phyloP scores from a whole-genome alignment of 1,139 yeast genomes.

The Pichia sp. region DNA sequence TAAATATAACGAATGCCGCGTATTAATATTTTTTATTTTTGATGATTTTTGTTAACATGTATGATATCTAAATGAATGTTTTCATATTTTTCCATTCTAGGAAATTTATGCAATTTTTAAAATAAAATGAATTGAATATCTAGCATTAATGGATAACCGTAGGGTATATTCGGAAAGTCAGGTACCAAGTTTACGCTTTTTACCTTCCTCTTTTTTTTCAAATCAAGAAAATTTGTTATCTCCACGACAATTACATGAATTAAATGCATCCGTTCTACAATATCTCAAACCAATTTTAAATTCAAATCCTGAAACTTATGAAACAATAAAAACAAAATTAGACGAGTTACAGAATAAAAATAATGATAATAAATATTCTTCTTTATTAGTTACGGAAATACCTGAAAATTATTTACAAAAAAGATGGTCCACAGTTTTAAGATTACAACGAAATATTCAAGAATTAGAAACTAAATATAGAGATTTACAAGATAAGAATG shows the following conservation, averaged over 20 bases:
- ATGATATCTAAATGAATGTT: too few species aligned
- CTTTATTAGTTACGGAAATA: slow-evolving; percentile 22
- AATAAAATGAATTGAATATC: background rate
- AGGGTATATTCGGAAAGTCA: slow-evolving; percentile 10
- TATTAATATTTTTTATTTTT: too few species aligned
- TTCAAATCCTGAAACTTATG: slow-evolving; percentile 2
- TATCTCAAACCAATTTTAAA: slow-evolving; percentile 14
- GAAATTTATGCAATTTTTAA: background rate
- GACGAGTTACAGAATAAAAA: background rate
- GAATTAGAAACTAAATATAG: slow-evolving; percentile 39
- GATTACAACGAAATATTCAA: slow-evolving; percentile 69
- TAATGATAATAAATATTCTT: background rate
- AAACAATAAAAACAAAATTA: background rate
- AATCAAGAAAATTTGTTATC: slow-evolving; percentile 10
- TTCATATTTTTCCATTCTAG: background rate
- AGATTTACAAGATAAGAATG: slow-evolving; percentile 20
- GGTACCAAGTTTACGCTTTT: slow-evolving; percentile 3
- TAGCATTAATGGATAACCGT: background rate
- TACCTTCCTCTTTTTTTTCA: slow-evolving; percentile 6
- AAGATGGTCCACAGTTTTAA: slow-evolving; percentile 83
- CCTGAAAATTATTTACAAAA: slow-evolving; percentile 53
- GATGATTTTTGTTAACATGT: too few species aligned
- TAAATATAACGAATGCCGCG: too few species aligned
- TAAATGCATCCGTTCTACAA: slow-evolving; percentile 16
- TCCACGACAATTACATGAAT: slow-evolving; percentile 13